Percentiles rank a stretch among this genome's conserved stretches.
These are phyloP conservation scores for Dillenia turbinata DNA, from an alignment of 164 flowering plant species.

Conservation along the genomic window DNA sequence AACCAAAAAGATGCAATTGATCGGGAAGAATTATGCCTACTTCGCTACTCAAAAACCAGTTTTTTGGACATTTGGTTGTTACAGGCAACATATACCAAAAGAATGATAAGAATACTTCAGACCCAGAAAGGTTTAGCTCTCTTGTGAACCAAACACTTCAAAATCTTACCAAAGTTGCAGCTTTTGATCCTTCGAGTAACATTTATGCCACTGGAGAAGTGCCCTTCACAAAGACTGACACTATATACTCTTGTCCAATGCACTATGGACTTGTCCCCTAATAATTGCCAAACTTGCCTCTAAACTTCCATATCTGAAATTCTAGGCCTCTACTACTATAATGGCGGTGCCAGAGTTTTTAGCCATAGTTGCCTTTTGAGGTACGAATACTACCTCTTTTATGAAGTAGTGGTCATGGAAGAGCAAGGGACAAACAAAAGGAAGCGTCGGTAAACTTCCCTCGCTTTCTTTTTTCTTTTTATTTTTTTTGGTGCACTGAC, in stretches of 20 bases:
- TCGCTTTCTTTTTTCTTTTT: background rate
- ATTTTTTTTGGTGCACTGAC: no score
- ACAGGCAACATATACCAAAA: conserved; percentile 1
- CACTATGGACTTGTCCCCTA: conserved; percentile 19
- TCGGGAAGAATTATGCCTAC: conserved; percentile 6
- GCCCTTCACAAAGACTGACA: background rate
- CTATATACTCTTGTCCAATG: conserved; percentile 42
- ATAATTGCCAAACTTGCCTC: conserved; percentile 24
- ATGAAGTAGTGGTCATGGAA: background rate
- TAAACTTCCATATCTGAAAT: conserved; percentile 5
- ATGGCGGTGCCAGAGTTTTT: conserved; percentile 28
- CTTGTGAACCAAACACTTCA: conserved; percentile 11
- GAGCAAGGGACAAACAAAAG: no score
- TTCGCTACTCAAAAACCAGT: conserved; percentile 18
- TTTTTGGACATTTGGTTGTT: conserved; percentile 24
- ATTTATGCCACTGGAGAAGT: conserved; percentile 23
- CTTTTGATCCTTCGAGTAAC: conserved; percentile 6
- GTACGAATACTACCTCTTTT: conserved; percentile 30
- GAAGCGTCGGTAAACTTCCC: background rate
- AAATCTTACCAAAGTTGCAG: conserved; percentile 15
- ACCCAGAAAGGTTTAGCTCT: conserved; percentile 13
- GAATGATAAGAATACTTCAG: conserved; percentile 14
- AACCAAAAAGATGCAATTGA: conserved; percentile 3
- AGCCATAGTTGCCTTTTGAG: conserved; percentile 29
- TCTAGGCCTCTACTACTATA: conserved; percentile 10